Evolutionary conservation across 495 filamentous ascomycete species (phyloP), one percentile per base, ranked within the genome.

Genomic region (Xylona heveae): DNA sequence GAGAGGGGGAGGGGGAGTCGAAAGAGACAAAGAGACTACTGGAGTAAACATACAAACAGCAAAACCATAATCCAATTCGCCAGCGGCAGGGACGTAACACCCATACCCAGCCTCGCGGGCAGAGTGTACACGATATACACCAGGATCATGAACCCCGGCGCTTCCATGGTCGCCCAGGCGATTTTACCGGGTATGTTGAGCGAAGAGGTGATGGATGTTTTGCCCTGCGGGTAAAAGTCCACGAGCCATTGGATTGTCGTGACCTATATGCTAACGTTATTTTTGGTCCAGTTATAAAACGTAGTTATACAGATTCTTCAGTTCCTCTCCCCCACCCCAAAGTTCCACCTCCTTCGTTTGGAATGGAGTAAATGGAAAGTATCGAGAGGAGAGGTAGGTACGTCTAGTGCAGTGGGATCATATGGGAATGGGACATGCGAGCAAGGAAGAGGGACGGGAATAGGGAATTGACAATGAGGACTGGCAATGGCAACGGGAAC

Each of bases 131-230:
- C 71, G 42, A 65, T 69, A 53, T 88, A 92, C 15, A 84, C 47
- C 30, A 95, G 58, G 25, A 70, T 74, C 2, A 78, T 37, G 31
- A 83, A 77, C 30, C 77, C 80, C 12, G 72, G 66, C 9, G 66
- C 53, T 52, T 97, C 88, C 83, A 94, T 93, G 3, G 65, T 59
- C 5, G 69, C 64, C 88, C 88, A 97, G 33, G 64, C 81, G 19
- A 78, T 55, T 39, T 76, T 76, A 39, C 88, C 88, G n/a, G 82
- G 80, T 18, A 95, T 47, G 51, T 97, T 95, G 52, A 90, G 58
- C 10, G 53, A 55, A 24, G 70, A 80, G 6, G 61, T 53, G 31
- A 56, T 44, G 6, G 81, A 91, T n/a, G 81, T 88, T 52, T 95
- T 95, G 40, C 88, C 88, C 33, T 47, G 40, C 3, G 54, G 54